These are phyloP conservation scores for Thymus mandschuricus DNA, from an alignment of 257 asterid species.

Conservation along the genomic window DNA sequence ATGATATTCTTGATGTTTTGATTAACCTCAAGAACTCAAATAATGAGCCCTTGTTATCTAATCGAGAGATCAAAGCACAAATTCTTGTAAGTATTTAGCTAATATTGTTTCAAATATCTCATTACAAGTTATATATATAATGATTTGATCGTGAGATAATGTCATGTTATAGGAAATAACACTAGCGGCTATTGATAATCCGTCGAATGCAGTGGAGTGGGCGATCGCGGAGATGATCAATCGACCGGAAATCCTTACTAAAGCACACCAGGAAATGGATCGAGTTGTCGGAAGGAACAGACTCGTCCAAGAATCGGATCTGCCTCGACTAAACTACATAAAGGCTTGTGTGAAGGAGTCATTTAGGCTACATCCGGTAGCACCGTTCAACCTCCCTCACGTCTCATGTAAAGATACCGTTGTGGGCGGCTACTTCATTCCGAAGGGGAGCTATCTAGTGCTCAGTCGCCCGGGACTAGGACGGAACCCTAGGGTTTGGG, in stretches of 20 bases:
- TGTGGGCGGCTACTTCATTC: conserved; percentile 39
- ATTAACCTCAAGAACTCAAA: conserved; percentile 32
- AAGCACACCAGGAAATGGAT: conserved; percentile 31
- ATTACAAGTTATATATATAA: too few relatives aligned
- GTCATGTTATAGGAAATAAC: conserved; percentile 32
- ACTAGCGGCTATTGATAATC: conserved; percentile 35
- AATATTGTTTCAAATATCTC: too few relatives aligned
- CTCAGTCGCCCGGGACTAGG: conserved; percentile 42
- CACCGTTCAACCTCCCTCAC: conserved; percentile 39
- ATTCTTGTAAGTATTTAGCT: conserved; percentile 31
- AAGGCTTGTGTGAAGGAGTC: conserved; percentile 42
- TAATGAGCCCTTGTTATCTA: conserved; percentile 18
- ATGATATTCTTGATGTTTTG: conserved; percentile 41
- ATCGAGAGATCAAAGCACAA: conserved; percentile 37
- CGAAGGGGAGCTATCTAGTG: conserved; percentile 39
- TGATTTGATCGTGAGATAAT: too few relatives aligned
- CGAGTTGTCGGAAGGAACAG: conserved; percentile 25
- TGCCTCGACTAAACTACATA: conserved; percentile 32
- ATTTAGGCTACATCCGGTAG: conserved; percentile 35
- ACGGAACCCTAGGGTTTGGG: conserved; percentile 44
- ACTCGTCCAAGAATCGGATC: conserved; percentile 43
- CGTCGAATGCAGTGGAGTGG: conserved; percentile 44
- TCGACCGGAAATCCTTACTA: conserved; percentile 28
- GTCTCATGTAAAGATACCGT: conserved; percentile 23
- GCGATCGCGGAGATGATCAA: conserved; percentile 39